Conservation (phyloP, 177 flowering plant genomes). For the Vitis hybrid region DNA sequence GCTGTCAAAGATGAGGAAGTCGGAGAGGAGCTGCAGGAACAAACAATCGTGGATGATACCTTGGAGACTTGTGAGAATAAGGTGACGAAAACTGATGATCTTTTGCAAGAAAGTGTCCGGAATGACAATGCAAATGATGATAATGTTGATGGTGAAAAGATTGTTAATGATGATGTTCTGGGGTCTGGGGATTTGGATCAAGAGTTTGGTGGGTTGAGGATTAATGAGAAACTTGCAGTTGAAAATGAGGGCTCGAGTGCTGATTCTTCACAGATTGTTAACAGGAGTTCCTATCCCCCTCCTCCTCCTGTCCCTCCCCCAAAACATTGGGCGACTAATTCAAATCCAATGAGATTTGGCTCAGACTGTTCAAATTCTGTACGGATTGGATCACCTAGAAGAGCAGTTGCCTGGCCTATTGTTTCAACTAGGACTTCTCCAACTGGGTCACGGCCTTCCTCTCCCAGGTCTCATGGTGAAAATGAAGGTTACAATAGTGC, state of each 20-base stretch:
- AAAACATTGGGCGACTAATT: constrained; percentile 47
- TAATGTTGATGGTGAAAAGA: constrained; percentile 17
- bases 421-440: constrained; percentile 69
- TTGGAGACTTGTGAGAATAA: constrained; percentile 44
- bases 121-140: constrained; percentile 29
- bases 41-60: constrained; percentile 33
- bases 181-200: constrained; percentile 33
- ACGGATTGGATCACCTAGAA: constrained; percentile 66
- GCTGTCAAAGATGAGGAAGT: constrained; percentile 52
- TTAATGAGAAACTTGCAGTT: constrained; percentile 31
- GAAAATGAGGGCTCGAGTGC: constrained; percentile 43
- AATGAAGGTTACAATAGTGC: constrained; percentile 97
- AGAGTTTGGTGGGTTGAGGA: constrained; percentile 40
- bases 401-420: constrained; percentile 67
- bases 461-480: constrained; percentile 84
- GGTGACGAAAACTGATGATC: constrained; percentile 39
- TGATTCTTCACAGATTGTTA: constrained; percentile 28
- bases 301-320: constrained; percentile 98
- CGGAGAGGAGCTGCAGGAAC: constrained; percentile 48
- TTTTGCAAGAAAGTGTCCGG: constrained; percentile 32
- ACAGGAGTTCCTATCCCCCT: constrained; percentile 65
- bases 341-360: constrained; percentile 41
- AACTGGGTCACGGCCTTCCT: constrained; percentile 79
- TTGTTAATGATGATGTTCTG: constrained; percentile 21
- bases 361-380: constrained; percentile 44